These are phyloP conservation scores for Osmanthus fragrans DNA, from an alignment of 257 asterid species.

Conservation along the genomic window DNA sequence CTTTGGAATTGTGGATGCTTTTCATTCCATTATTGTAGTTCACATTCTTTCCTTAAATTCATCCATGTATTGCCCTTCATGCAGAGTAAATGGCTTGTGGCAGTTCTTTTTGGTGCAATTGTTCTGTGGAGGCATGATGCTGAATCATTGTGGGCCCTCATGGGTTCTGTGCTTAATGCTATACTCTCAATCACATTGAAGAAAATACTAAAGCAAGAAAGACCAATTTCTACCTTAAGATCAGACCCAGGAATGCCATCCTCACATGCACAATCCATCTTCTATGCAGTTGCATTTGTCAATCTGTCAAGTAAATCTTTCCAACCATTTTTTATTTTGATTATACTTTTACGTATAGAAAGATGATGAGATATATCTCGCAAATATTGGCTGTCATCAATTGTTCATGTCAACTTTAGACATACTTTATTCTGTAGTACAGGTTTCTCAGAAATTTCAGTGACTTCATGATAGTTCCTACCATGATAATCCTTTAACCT, in stretches of 20 bases:
- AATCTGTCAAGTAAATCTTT: conserved; percentile 37
- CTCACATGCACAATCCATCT: conserved; percentile 55
- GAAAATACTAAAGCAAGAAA: conserved; percentile 45
- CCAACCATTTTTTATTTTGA: not conserved
- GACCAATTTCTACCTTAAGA: conserved; percentile 46
- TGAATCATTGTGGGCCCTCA: conserved; percentile 45
- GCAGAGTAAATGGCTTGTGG: conserved; percentile 59
- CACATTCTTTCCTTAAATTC: not conserved
- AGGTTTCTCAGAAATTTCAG: not conserved
- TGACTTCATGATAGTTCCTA: not conserved
- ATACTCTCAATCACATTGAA: conserved; percentile 36
- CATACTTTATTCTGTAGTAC: not conserved
- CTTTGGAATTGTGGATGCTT: not conserved
- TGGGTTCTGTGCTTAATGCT: conserved; percentile 44
- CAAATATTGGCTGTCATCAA: not conserved
- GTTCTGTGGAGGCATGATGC: conserved; percentile 52
- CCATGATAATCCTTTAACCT: not conserved
- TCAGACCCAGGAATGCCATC: conserved; percentile 75
- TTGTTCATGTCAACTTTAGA: not conserved
- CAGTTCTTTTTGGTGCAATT: conserved; percentile 32
- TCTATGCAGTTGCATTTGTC: conserved; percentile 31
- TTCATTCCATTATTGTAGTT: not conserved
- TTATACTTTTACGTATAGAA: not conserved
- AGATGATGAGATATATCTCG: not conserved
- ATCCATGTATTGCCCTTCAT: conserved; percentile 6